Conservation (phyloP, 441 rosid genomes). For the Adansonia madagascariensis region DNA sequence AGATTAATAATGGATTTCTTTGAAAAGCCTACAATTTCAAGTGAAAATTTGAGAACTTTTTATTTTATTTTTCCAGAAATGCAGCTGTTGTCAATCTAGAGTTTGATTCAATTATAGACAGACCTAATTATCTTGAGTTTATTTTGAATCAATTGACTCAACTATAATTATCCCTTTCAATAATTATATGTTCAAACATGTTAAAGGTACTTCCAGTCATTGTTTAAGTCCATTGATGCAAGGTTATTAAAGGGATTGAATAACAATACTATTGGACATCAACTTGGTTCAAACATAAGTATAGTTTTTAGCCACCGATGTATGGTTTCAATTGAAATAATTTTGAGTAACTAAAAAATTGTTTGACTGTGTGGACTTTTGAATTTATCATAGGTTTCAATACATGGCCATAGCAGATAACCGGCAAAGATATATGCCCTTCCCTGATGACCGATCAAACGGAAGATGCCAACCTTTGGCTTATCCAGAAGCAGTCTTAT, state of each 20-base stretch:
- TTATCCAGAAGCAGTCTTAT: conserved; percentile 79
- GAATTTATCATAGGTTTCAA: conserved; percentile 59
- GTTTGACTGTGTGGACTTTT: conserved; percentile 20
- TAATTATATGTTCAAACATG: conserved; percentile 1
- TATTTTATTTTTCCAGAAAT: neutral
- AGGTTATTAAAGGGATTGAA: conserved; percentile 6
- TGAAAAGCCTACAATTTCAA: neutral
- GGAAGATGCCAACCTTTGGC: conserved; percentile 78
- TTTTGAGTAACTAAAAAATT: conserved; percentile 2
- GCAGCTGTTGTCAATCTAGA: neutral
- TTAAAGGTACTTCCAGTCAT: conserved; percentile 15
- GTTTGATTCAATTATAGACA: conserved; percentile 15
- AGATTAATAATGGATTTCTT: neutral
- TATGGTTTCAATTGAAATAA: conserved; percentile 9
- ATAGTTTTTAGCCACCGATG: conserved; percentile 6
- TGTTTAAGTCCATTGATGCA: conserved; percentile 17
- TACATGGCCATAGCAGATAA: conserved; percentile 90
- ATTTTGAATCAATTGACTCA: neutral
- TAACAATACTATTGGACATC: neutral
- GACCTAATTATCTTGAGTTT: neutral
- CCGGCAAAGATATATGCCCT: conserved; percentile 82
- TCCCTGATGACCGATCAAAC: conserved; percentile 77
- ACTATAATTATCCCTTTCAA: neutral
- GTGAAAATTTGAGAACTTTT: neutral
- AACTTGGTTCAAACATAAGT: neutral